Percentiles rank a stretch among this genome's conserved stretches.
Conservation (phyloP, 306 rosid genomes). For the Medicago arabica region DNA sequence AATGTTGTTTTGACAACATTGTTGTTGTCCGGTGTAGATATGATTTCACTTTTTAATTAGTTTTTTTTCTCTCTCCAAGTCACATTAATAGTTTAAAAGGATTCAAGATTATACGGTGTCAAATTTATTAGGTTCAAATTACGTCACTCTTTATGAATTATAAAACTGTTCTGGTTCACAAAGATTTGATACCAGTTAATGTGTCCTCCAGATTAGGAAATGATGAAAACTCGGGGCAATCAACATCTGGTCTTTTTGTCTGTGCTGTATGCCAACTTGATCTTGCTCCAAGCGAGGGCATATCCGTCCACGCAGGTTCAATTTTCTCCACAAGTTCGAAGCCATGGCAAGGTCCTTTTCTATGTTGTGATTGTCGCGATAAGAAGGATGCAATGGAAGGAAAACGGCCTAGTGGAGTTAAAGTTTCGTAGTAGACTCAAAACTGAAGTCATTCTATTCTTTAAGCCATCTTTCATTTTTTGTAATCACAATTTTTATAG, state of each 20-base stretch:
- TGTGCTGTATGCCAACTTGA: constrained; percentile 96
- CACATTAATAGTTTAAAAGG: too few species aligned
- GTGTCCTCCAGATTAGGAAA: constrained; percentile 74
- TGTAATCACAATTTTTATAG: constrained; percentile 49
- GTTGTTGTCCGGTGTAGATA: too few species aligned
- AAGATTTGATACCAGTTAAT: not conserved
- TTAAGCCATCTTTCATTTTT: constrained; percentile 45
- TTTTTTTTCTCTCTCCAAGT: too few species aligned
- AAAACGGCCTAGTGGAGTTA: constrained; percentile 86
- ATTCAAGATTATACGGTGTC: too few species aligned
- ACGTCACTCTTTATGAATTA: too few species aligned
- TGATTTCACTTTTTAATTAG: too few species aligned
- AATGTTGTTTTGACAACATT: too few species aligned
- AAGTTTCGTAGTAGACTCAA: constrained; percentile 62
- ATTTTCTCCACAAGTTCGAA: constrained; percentile 89
- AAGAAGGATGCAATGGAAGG: constrained; percentile 99
- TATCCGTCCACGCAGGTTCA: constrained; percentile 92
- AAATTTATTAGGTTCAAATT: too few species aligned
- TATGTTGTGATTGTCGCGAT: constrained; percentile 81
- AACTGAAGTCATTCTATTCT: constrained; percentile 43
- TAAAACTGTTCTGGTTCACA: constrained; percentile 8
- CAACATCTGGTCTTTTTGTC: constrained; percentile 78
- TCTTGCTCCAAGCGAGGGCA: constrained; percentile 89
- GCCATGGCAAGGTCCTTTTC: constrained; percentile 99
- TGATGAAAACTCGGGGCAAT: constrained; percentile 68